Percentiles rank a stretch among this genome's conserved stretches.
Conservation (phyloP, 1,139 yeast species). For the Diutina rugosa region DNA sequence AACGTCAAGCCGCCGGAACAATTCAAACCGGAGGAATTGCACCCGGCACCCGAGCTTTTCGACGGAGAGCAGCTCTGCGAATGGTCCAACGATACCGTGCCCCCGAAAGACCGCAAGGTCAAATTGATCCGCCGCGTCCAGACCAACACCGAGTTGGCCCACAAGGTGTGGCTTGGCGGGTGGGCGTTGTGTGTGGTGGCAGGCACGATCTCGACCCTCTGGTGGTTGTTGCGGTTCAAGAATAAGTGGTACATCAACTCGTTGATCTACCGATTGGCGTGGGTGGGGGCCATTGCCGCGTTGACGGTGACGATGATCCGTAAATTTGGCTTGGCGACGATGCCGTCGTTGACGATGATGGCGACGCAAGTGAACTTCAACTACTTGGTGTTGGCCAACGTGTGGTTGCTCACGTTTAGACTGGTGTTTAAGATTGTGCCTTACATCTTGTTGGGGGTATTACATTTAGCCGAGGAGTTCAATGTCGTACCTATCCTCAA, state of each 20-base stretch:
- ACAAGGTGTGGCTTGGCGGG: conserved; percentile 49
- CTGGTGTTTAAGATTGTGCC: conserved; percentile 59
- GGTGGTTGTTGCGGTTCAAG: conserved; percentile 33
- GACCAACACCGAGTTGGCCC: conserved; percentile 29
- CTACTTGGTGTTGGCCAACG: conserved; percentile 34
- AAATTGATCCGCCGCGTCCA: conserved; percentile 26
- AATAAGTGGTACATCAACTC: conserved; percentile 32
- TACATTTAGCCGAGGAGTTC: conserved; percentile 37
- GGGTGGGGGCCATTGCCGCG: conserved; percentile 45
- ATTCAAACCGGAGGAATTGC: neutral
- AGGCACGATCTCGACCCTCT: conserved; percentile 34
- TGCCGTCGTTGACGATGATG: conserved; percentile 46
- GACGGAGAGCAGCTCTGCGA: neutral
- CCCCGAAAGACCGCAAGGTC: conserved; percentile 15
- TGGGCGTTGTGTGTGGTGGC: conserved; percentile 37
- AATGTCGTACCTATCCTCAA: conserved; percentile 29
- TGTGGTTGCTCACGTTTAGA: conserved; percentile 54
- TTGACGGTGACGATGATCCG: conserved; percentile 42
- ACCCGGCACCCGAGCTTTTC: neutral
- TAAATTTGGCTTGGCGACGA: conserved; percentile 37
- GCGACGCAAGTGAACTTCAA: conserved; percentile 63
- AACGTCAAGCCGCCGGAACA: neutral
- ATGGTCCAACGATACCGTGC: conserved; percentile 13
- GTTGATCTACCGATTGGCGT: conserved; percentile 36
- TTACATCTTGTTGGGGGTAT: conserved; percentile 37